A percentile compares a stretch with the other conserved stretches of the same genome.
Evolutionary conservation across 345 rosid species (phyloP).

Genomic region (Pistacia atlantica): DNA sequence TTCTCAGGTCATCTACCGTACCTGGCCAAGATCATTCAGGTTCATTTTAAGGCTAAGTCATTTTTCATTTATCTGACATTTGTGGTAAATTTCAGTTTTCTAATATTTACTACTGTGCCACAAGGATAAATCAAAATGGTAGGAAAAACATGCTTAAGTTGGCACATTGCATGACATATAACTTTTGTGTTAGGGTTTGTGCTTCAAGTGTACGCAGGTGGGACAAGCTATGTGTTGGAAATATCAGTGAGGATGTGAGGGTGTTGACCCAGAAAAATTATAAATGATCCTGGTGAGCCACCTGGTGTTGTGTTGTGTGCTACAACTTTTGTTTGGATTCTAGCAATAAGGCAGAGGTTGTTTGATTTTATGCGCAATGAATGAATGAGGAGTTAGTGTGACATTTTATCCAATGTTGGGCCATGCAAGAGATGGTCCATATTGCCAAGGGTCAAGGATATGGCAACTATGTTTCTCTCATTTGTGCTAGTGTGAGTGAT

Average conservation of each 20-base stretch:
- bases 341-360: conserved; percentile 44
- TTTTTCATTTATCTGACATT: not conserved
- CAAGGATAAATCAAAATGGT: conserved; percentile 46
- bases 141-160: conserved; percentile 59
- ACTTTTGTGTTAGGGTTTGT: conserved; percentile 59
- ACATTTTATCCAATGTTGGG: conserved; percentile 51
- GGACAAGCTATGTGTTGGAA: conserved; percentile 50
- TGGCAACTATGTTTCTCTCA: conserved; percentile 50
- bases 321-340: conserved; percentile 69
- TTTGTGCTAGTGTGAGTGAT: conserved; percentile 51
- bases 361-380: conserved; percentile 61
- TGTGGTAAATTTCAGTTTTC: conserved; percentile 4
- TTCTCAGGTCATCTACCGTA: conserved; percentile 33
- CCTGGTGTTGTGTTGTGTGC: conserved; percentile 57
- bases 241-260: conserved; percentile 49
- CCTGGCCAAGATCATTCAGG: conserved; percentile 47
- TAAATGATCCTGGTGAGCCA: conserved; percentile 47
- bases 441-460: conserved; percentile 43
- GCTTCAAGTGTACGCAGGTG: conserved; percentile 45
- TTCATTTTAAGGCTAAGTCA: not conserved
- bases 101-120: not conserved
- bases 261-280: conserved; percentile 50
- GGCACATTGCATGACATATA: conserved; percentile 54
- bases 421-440: conserved; percentile 47
- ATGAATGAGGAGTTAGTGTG: conserved; percentile 56